phyloP scores from a whole-genome alignment of 306 rosid genomes.

The Sechiopsis laciniata region DNA sequence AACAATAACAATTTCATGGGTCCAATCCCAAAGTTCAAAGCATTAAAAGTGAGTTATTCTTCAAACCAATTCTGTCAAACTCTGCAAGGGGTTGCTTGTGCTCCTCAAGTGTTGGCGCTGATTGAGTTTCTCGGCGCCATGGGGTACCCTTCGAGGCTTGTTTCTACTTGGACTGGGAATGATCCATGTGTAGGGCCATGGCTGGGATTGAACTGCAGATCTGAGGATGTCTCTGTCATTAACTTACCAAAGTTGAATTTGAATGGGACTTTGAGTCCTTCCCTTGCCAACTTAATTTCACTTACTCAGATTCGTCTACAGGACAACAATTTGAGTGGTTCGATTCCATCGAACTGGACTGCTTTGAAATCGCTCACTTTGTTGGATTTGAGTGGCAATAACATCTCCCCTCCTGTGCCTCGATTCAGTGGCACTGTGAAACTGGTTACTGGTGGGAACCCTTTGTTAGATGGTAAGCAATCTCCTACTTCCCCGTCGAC shows the following conservation, averaged over 20 bases:
- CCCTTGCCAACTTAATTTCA: conserved; percentile 61
- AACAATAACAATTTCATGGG: conserved; percentile 82
- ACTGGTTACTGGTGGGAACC: conserved; percentile 38
- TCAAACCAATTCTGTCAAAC: conserved; percentile 51
- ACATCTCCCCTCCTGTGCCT: conserved; percentile 78
- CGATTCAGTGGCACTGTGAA: conserved; percentile 42
- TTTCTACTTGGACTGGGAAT: conserved; percentile 61
- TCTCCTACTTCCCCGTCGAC: conserved; percentile 25
- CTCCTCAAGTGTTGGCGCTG: conserved; percentile 63
- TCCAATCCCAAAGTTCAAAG: conserved; percentile 61
- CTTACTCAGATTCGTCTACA: conserved; percentile 50
- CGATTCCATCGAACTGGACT: conserved; percentile 65
- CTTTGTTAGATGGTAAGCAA: conserved; percentile 24
- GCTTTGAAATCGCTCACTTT: conserved; percentile 41
- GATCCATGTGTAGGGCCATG: conserved; percentile 58
- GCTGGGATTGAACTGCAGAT: conserved; percentile 66
- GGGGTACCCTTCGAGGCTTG: conserved; percentile 57
- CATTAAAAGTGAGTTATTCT: conserved; percentile 26
- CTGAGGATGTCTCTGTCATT: conserved; percentile 48
- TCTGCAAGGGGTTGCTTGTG: conserved; percentile 43
- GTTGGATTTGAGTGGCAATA: conserved; percentile 74
- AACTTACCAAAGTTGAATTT: conserved; percentile 55
- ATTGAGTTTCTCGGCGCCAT: conserved; percentile 60
- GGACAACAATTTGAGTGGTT: conserved; percentile 54
- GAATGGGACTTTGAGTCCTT: conserved; percentile 73